Evolutionary conservation across 805 yeast species (phyloP).

Genomic region (Yamadazyma tumulicola): DNA sequence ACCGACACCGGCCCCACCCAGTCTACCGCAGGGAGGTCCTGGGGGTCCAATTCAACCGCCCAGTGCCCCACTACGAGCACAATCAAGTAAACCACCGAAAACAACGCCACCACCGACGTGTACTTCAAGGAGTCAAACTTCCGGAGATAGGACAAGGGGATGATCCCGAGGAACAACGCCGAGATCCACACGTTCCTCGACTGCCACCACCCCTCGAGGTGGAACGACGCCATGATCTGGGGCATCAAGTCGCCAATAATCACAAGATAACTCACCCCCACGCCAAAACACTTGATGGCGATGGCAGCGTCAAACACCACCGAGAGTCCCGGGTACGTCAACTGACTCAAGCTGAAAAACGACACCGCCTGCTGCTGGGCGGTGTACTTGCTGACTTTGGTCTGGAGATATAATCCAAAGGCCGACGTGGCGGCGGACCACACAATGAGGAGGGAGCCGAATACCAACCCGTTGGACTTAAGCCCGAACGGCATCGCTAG

Average conservation of each 20-base stretch:
- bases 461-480: constrained; percentile 43
- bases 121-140: constrained; percentile 67
- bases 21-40: constrained; percentile 14
- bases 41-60: constrained; percentile 26
- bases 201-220: constrained; percentile 23
- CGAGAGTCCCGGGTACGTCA: constrained; percentile 69
- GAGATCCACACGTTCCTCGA: constrained; percentile 54
- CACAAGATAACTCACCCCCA: constrained; percentile 65
- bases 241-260: constrained; percentile 79
- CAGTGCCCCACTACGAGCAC: constrained; percentile 49
- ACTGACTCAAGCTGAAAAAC: constrained; percentile 43
- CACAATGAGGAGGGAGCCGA: constrained; percentile 39
- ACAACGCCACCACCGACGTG: constrained; percentile 66
- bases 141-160: constrained; percentile 61
- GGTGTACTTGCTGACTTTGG: constrained; percentile 49
- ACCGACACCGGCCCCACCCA: constrained; percentile 40
- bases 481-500: constrained; percentile 71
- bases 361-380: constrained; percentile 40
- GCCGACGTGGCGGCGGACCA: constrained; percentile 48
- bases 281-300: constrained; percentile 77
- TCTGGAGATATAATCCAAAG: constrained; percentile 62
- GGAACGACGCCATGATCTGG: constrained; percentile 40
- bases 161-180: constrained; percentile 45
- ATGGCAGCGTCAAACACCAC: constrained; percentile 73
- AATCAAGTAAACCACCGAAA: constrained; percentile 62